These are phyloP conservation scores for Ceratocystis albifundus DNA, from an alignment of 2,329 filamentous ascomycete genomes.

Conservation along the genomic window DNA sequence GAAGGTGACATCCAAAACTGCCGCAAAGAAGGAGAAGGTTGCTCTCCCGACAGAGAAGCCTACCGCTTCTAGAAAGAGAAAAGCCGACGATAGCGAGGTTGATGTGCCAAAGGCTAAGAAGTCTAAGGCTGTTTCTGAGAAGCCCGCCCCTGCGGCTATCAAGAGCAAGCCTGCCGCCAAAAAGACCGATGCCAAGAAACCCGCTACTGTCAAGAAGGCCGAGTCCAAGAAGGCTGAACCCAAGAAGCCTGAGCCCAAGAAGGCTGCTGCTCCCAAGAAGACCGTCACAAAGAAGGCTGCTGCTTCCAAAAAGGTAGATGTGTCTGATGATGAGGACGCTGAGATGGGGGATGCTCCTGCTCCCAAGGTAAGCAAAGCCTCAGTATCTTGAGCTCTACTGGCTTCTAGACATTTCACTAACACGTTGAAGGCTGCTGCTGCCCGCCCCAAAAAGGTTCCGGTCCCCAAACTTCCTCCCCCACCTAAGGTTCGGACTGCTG, in stretches of 20 bases:
- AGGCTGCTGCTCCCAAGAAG: slow-evolving; percentile 41
- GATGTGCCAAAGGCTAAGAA: slow-evolving; percentile 21
- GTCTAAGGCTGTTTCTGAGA: slow-evolving; percentile 15
- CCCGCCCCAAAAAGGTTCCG: slow-evolving; percentile 34
- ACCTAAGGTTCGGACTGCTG: slow-evolving; percentile 31
- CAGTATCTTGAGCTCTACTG: not conserved
- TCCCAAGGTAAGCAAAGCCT: slow-evolving; percentile 24
- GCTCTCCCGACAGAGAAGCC: slow-evolving; percentile 26
- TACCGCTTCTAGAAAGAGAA: slow-evolving; percentile 28
- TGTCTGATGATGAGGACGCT: slow-evolving; percentile 25
- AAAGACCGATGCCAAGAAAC: slow-evolving; percentile 27
- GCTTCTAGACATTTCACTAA: not conserved
- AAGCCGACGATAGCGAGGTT: slow-evolving; percentile 19
- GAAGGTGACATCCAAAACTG: slow-evolving; percentile 28
- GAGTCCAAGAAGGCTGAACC: slow-evolving; percentile 30
- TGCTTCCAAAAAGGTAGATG: slow-evolving; percentile 40
- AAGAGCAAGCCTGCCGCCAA: slow-evolving; percentile 26
- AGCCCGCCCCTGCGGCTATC: slow-evolving; percentile 15
- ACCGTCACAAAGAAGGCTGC: slow-evolving; percentile 27
- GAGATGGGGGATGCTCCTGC: slow-evolving; percentile 23
- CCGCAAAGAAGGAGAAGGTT: slow-evolving; percentile 27
- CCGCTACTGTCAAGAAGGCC: slow-evolving; percentile 35
- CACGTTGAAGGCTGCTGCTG: slow-evolving; percentile 16
- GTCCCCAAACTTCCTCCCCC: slow-evolving; percentile 24
- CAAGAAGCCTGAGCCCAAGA: slow-evolving; percentile 31